Conservation (phyloP, 345 rosid genomes). For the Eutrema japonicum region DNA sequence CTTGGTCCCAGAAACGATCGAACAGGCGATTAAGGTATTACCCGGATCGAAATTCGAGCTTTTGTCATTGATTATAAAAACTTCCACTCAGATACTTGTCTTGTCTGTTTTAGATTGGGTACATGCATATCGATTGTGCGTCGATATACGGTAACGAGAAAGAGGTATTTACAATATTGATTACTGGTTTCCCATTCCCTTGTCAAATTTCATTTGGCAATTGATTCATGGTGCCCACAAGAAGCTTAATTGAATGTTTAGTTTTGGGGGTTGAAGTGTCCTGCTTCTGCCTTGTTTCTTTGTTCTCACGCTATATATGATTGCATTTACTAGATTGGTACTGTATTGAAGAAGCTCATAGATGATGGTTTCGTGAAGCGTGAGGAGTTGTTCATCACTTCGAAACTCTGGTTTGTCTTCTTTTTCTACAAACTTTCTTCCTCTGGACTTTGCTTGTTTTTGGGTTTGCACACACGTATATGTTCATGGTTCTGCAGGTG, state of each 20-base stretch:
- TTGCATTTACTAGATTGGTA: slow-evolving; percentile 46
- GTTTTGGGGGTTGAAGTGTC: too few relatives aligned
- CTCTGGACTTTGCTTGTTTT: not conserved
- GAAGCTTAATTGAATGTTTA: too few relatives aligned
- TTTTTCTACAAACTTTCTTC: not conserved
- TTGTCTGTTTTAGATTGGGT: slow-evolving; percentile 44
- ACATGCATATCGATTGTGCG: slow-evolving; percentile 54
- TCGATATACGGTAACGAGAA: slow-evolving; percentile 48
- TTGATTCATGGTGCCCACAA: too few relatives aligned
- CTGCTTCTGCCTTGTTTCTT: not conserved
- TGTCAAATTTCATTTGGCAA: not conserved
- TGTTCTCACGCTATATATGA: slow-evolving; percentile 4
- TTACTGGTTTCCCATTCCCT: not conserved
- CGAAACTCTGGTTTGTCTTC: slow-evolving; percentile 51
- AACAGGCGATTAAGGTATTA: slow-evolving; percentile 50
- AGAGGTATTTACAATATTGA: slow-evolving; percentile 37
- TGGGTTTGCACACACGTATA: not conserved
- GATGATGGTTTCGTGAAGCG: slow-evolving; percentile 52
- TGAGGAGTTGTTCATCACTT: slow-evolving; percentile 51
- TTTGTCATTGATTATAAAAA: not conserved
- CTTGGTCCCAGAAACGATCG: slow-evolving; percentile 12
- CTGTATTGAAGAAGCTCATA: slow-evolving; percentile 46
- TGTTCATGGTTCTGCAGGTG: slow-evolving; percentile 43
- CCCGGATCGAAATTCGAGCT: not conserved
- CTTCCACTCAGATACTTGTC: not conserved